Evolutionary conservation across 106 monocot species (phyloP).

Genomic region (Allium fistulosum): DNA sequence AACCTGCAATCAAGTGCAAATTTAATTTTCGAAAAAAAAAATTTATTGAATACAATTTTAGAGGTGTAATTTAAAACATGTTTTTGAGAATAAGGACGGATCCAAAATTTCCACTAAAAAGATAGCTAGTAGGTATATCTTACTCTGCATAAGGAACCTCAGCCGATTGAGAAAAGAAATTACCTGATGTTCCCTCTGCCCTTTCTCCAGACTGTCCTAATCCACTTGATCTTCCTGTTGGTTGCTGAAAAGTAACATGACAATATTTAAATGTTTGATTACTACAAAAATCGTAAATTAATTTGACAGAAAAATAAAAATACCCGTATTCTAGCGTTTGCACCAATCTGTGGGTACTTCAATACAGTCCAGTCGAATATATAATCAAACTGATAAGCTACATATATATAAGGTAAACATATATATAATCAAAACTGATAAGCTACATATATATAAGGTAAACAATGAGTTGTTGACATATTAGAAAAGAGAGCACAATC

Average conservation of each 20-base stretch:
- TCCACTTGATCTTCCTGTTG: slow-evolving; percentile 43
- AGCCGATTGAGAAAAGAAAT: background rate
- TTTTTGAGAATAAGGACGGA: no score
- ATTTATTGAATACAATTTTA: no score
- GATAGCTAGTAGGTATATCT: no score
- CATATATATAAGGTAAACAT: background rate
- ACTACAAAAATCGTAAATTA: background rate
- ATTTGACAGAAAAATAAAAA: slow-evolving; percentile 3
- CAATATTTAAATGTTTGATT: background rate
- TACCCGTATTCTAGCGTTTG: slow-evolving; percentile 41
- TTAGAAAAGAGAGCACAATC: no score
- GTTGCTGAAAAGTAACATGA: slow-evolving; percentile 24
- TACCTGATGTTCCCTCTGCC: slow-evolving; percentile 44
- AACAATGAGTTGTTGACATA: no score
- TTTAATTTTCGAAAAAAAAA: no score
- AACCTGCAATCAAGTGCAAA: no score
- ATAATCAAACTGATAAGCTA: slow-evolving; percentile 90
- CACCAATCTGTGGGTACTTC: slow-evolving; percentile 62
- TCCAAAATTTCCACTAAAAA: no score
- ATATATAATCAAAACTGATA: no score
- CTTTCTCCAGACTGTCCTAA: slow-evolving; percentile 31
- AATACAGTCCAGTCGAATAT: slow-evolving; percentile 88
- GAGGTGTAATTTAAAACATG: no score
- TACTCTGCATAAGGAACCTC: no score
- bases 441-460: no score